These are phyloP conservation scores for Perilla frutescens DNA, from an alignment of 257 asterid species.

Conservation along the genomic window DNA sequence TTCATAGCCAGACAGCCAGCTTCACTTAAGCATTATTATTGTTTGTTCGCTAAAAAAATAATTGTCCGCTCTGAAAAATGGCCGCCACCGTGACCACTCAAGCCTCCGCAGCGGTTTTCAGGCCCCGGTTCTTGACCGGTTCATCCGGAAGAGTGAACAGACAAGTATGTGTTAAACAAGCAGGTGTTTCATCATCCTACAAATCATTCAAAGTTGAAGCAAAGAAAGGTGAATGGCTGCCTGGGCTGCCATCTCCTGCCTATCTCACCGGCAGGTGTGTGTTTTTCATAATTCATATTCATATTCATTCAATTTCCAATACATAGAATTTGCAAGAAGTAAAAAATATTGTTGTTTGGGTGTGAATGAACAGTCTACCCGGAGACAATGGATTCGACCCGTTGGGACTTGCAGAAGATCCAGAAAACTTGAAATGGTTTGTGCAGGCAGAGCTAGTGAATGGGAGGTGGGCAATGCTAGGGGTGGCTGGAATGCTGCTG, in stretches of 20 bases:
- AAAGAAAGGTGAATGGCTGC: constrained; percentile 97
- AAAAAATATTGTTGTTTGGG: too few species aligned
- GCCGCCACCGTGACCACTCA: constrained; percentile 87
- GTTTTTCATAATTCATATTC: neutral
- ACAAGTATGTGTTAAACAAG: constrained; percentile 50
- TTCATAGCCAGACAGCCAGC: constrained; percentile 14
- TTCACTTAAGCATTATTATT: constrained; percentile 18
- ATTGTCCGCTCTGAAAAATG: neutral
- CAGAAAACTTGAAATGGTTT: constrained; percentile 79
- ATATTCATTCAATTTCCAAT: too few species aligned
- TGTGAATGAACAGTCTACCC: constrained; percentile 52
- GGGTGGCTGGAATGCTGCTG: constrained; percentile 87
- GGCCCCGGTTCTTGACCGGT: constrained; percentile 80
- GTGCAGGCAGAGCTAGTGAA: constrained; percentile 93
- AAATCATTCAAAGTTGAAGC: constrained; percentile 76
- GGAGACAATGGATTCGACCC: constrained; percentile 97
- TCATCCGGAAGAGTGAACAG: constrained; percentile 62
- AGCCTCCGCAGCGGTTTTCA: constrained; percentile 71
- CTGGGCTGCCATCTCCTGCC: constrained; percentile 78
- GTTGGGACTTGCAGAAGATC: constrained; percentile 85
- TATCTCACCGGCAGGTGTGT: constrained; percentile 85
- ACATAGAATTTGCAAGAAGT: too few species aligned
- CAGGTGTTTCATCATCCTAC: constrained; percentile 33
- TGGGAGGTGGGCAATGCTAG: constrained; percentile 96
- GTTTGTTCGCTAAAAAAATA: neutral